phyloP scores from a whole-genome alignment of 164 flowering plant species.

The Warburgia ugandensis region DNA sequence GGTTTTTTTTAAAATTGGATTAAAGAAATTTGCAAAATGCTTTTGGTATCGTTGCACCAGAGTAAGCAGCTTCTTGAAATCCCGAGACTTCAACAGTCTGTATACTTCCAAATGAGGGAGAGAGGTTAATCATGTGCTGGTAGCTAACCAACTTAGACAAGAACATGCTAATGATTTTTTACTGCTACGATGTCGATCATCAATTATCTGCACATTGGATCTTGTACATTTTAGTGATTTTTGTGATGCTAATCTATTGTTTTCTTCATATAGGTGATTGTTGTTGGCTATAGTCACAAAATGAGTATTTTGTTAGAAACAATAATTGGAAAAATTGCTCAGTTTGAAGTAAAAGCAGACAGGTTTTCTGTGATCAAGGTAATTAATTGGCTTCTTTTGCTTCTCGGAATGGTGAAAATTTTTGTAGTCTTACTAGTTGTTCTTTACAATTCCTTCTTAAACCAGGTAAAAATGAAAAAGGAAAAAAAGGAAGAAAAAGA shows the following conservation, averaged over 20 bases:
- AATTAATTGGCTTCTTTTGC: constrained; percentile 2
- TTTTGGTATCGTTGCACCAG: too few species aligned
- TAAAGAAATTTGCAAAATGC: too few species aligned
- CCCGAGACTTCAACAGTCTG: too few species aligned
- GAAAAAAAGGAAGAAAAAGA: too few species aligned
- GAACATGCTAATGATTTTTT: too few species aligned
- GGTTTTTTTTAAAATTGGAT: too few species aligned
- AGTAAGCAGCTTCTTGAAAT: too few species aligned
- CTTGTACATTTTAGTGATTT: neutral
- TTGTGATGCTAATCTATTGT: neutral
- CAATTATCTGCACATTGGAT: neutral
- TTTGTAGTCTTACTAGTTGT: neutral
- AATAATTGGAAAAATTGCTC: constrained; percentile 56
- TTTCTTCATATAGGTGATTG: constrained; percentile 45
- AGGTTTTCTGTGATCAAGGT: constrained; percentile 87
- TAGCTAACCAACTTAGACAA: too few species aligned
- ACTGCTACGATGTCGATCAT: too few species aligned
- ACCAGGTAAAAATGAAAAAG: neutral
- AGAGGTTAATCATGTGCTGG: too few species aligned
- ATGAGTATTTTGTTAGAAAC: constrained; percentile 68
- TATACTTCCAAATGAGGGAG: too few species aligned
- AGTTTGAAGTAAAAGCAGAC: constrained; percentile 72
- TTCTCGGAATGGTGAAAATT: neutral
- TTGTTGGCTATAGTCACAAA: constrained; percentile 88
- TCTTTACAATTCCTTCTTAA: neutral